Evolutionary conservation across 2,329 filamentous ascomycete species (phyloP).

Genomic region (Chaetoscypha palmicola): DNA sequence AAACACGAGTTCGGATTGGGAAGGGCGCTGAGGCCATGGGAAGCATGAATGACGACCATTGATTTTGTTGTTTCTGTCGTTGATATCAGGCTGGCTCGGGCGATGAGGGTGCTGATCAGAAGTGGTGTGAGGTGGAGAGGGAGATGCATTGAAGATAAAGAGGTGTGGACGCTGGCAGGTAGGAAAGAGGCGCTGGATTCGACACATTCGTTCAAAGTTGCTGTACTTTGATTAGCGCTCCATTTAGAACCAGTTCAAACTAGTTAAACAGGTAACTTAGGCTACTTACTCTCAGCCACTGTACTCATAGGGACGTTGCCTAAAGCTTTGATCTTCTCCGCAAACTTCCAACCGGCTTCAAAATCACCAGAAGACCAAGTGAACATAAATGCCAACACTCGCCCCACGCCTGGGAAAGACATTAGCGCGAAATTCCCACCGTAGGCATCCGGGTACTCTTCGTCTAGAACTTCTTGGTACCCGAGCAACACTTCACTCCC

Average conservation of each 20-base stretch:
- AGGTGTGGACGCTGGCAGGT: neutral
- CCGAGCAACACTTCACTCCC: neutral
- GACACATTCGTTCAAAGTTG: neutral
- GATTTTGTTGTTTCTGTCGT: neutral
- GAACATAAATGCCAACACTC: neutral
- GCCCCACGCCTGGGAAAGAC: neutral
- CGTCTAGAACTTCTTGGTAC: neutral
- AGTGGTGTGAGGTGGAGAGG: neutral
- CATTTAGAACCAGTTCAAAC: neutral
- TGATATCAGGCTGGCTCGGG: too few relatives aligned
- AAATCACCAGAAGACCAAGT: neutral
- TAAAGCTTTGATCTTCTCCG: neutral
- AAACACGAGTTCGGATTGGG: neutral
- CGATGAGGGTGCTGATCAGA: neutral
- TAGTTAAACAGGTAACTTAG: neutral
- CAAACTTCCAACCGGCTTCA: neutral
- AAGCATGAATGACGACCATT: neutral
- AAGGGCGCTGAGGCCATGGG: neutral
- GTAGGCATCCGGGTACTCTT: neutral
- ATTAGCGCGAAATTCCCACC: neutral
- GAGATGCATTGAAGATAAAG: neutral
- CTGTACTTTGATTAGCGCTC: neutral
- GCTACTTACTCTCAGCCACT: neutral
- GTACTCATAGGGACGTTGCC: neutral
- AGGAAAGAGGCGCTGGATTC: neutral